These are phyloP conservation scores for Hippophae gyantsensis DNA, from an alignment of 306 rosid species.

Conservation along the genomic window DNA sequence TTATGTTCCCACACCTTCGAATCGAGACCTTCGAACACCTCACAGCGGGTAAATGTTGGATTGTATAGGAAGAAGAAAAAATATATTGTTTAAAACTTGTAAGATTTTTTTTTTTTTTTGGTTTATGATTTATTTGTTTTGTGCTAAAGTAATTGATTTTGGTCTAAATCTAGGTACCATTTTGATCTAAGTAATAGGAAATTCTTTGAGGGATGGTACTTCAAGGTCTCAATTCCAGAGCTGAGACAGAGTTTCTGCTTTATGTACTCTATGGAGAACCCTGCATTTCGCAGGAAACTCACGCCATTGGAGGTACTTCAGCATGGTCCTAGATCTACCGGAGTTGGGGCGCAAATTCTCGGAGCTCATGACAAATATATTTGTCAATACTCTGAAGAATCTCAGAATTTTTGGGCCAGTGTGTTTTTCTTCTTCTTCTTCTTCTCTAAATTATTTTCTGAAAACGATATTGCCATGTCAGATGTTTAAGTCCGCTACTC, in stretches of 20 bases:
- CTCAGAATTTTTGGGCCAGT: conserved; percentile 80
- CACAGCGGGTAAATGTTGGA: conserved; percentile 64
- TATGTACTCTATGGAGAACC: conserved; percentile 76
- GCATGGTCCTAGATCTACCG: conserved; percentile 64
- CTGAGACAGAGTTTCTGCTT: conserved; percentile 76
- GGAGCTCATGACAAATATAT: conserved; percentile 85
- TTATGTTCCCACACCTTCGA: conserved; percentile 54
- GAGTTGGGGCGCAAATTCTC: conserved; percentile 87
- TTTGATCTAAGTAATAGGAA: conserved; percentile 65
- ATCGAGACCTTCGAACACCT: conserved; percentile 81
- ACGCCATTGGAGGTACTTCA: conserved; percentile 42
- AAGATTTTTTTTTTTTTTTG: not conserved
- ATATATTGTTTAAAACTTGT: not conserved
- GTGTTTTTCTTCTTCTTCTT: conserved; percentile 11
- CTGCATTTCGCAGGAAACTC: conserved; percentile 46
- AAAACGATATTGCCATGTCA: too few species aligned
- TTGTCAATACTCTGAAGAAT: conserved; percentile 61
- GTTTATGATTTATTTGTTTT: not conserved
- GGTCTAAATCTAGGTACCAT: conserved; percentile 44
- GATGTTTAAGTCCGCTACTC: too few species aligned
- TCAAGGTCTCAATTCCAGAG: conserved; percentile 80
- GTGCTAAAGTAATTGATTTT: not conserved
- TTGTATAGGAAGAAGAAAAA: too few species aligned
- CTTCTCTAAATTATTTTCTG: not conserved
- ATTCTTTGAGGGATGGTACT: conserved; percentile 98